Evolutionary conservation across 2,329 filamentous ascomycete genomes (phyloP), one percentile per base, ranked within the genome.

Genomic region (Neurospora sp.): DNA sequence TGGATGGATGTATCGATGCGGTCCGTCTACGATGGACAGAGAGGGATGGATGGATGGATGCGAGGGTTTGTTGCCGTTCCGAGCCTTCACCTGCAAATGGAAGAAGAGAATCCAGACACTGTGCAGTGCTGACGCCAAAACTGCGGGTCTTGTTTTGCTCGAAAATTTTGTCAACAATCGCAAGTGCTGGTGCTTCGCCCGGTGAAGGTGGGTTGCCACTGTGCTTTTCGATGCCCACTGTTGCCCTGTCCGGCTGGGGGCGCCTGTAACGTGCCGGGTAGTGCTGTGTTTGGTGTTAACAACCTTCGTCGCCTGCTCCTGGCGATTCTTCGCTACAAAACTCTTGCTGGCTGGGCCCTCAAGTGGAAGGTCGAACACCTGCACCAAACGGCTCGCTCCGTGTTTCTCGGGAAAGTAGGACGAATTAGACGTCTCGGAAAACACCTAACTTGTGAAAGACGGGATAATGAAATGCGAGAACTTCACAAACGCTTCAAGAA

Each of bases 161-260:
- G 52, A 62, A 62, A 62, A 62, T 62, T 62, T 62, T 62, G 52
- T 62, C 52, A 62, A 62, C 52, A 62, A 62, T 62, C 52, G 52
- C 52, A 62, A 15, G 52, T 17, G 52, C 23, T 62, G 52, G 5
- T 17, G 19, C 43, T 52, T 23, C 43, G 10, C 43, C 19, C 28
- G 19, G 43, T 52, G 19, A 52, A 23, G 23, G 52, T 58, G 23
- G 52, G 52, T 58, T 58, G 33, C 33, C 33, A 33, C 33, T 33
- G 52, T 62, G 52, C 52, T 33, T 62, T 62, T 28, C 11, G 23
- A 33, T 58, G 46, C 9, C 6, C 10, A 10, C 43, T 23, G 8
- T 28, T 52, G n/a, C 43, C 19, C 19, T 52, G 52, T 17, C 23
- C 52, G 52, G 52, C 28, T 62, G 28, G 52, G 52, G 52, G 23